Base-by-base conservation (phyloP, 2,329 filamentous ascomycete species). In the Mycosphaerelloides madeirae region DNA sequence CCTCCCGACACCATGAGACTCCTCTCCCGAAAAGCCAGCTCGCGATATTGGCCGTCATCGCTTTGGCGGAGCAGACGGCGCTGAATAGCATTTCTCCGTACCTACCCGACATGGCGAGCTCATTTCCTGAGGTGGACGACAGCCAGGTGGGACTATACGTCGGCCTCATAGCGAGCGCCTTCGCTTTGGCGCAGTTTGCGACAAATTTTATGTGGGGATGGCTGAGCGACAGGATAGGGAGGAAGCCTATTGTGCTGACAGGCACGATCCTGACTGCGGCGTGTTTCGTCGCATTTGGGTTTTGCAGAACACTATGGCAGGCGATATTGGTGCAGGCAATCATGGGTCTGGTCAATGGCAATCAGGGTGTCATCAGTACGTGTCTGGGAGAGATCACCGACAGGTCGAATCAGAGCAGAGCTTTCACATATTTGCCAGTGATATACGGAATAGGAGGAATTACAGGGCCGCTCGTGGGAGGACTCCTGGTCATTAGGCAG, bases 11-110 rank as follows among this genome's bases (percentile, higher is more conserved):
- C 50, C 68, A 76, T 53, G 76, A 80, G 53, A 87, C 87, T 1
- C 90, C 91, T 0, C 70, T 98, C 14, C 93, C 93, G 0, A 80
- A 81, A 53, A 81, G 76, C 55, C 93, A 97, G 71, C 83, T 98
- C 49, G 77, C 82, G 4, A 79, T 97, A 11, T 73, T 98, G 28
- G 91, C 91, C 1, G 71, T 96, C 53, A 86, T 98, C 48, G 90
- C 90, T 6, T 76, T 98, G 16, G 85, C 87, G 42, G 93, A 98
- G 65, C 93, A 98, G 73, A 97, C 91, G 0, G 93, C 93, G 0
- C 78, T 98, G 62, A 98, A 98, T 67, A 95, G 89, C 16, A 96
- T 98, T 60, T 86, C 85, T 9, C 93, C 93, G 1, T 98, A 98
- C 66, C 79, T 98, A 1, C 93, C 93, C 0, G 80, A 89, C 57